Percentiles rank a stretch among this genome's conserved stretches.
These are phyloP conservation scores for Penicillium parvum DNA, from an alignment of 495 filamentous ascomycete genomes.

Conservation along the genomic window DNA sequence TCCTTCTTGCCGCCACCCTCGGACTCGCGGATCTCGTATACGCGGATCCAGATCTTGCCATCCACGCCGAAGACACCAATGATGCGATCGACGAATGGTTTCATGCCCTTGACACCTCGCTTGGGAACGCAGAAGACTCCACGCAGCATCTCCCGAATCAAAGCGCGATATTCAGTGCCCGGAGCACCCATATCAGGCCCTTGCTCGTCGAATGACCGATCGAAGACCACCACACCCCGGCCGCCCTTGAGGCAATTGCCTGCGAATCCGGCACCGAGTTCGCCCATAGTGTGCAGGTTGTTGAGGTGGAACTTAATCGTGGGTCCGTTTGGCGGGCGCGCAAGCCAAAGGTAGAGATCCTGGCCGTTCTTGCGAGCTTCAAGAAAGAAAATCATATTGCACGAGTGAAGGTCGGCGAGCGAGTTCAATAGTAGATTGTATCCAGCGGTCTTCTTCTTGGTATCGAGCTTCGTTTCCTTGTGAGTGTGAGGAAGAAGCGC, in stretches of 20 bases:
- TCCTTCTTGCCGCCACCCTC: slow-evolving; percentile 49
- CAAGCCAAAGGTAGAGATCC: slow-evolving; percentile 91
- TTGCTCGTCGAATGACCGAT: slow-evolving; percentile 72
- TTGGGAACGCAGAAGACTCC: slow-evolving; percentile 94
- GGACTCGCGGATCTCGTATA: slow-evolving; percentile 88
- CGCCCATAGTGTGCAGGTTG: slow-evolving; percentile 88
- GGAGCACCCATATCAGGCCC: slow-evolving; percentile 40
- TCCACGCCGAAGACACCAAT: slow-evolving; percentile 90
- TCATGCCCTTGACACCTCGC: slow-evolving; percentile 71
- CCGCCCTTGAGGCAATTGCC: slow-evolving; percentile 96
- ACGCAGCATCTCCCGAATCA: slow-evolving; percentile 68
- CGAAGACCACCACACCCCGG: slow-evolving; percentile 91
- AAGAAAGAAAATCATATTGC: slow-evolving; percentile 97
- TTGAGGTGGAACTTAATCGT: slow-evolving; percentile 68
- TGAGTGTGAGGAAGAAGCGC: slow-evolving; percentile 84
- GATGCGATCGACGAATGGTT: slow-evolving; percentile 95
- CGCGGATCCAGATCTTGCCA: slow-evolving; percentile 93
- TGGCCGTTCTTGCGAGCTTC: slow-evolving; percentile 86
- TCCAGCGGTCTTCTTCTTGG: slow-evolving; percentile 72
- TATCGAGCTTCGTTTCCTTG: slow-evolving; percentile 95
- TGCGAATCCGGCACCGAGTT: slow-evolving; percentile 78
- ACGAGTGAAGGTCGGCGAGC: slow-evolving; percentile 95
- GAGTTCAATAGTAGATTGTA: slow-evolving; percentile 87
- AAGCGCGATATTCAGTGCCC: slow-evolving; percentile 41
- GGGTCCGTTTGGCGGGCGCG: slow-evolving; percentile 91